These are phyloP conservation scores for Ceriops tagal DNA, from an alignment of 345 rosid species.

Conservation along the genomic window DNA sequence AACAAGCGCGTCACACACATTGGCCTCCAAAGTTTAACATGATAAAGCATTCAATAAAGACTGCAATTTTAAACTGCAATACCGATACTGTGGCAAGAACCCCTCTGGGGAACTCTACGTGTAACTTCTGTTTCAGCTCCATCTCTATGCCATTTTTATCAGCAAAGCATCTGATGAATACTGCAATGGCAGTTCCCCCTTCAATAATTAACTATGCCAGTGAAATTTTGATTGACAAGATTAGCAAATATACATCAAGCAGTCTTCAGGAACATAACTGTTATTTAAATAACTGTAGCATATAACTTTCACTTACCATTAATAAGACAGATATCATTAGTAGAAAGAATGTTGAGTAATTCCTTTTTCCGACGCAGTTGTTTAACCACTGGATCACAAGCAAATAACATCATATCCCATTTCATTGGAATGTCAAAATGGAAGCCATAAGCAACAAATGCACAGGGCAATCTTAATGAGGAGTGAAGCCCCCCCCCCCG, in stretches of 20 bases:
- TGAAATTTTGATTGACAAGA: slow-evolving; percentile 3
- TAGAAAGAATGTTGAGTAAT: slow-evolving; percentile 82
- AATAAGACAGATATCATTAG: slow-evolving; percentile 73
- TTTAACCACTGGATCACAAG: slow-evolving; percentile 74
- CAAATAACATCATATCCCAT: background rate
- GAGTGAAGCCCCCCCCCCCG: background rate
- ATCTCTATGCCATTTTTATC: slow-evolving; percentile 78
- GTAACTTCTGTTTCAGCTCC: slow-evolving; percentile 56
- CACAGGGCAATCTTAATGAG: background rate
- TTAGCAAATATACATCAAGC: background rate
- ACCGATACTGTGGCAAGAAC: slow-evolving; percentile 83
- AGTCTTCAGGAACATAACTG: too few species aligned
- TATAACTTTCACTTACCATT: slow-evolving; percentile 54
- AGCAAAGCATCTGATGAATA: slow-evolving; percentile 85
- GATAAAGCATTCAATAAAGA: background rate
- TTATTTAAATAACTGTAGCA: background rate
- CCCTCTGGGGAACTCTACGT: slow-evolving; percentile 65
- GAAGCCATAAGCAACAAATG: background rate
- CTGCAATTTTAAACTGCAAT: slow-evolving; percentile 13
- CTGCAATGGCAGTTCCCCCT: slow-evolving; percentile 87
- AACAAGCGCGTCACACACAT: slow-evolving; percentile 9
- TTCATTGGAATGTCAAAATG: background rate
- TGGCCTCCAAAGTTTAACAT: slow-evolving; percentile 1
- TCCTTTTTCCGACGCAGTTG: slow-evolving; percentile 90
- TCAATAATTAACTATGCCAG: slow-evolving; percentile 67